Evolutionary conservation across 2,329 filamentous ascomycete species (phyloP).

Genomic region (Paraphoma chrysanthemicola): DNA sequence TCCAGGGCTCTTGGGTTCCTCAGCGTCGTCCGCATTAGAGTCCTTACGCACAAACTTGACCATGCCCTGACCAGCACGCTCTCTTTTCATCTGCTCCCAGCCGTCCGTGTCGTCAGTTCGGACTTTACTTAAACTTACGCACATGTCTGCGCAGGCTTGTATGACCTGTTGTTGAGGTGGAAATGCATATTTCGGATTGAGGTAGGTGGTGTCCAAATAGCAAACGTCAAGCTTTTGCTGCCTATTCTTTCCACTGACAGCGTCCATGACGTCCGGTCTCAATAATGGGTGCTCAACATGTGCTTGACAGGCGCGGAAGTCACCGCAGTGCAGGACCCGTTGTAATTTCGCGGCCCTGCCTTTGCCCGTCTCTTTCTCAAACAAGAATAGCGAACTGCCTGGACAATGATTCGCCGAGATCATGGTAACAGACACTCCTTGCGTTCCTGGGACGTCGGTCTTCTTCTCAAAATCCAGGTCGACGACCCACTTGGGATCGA

Average conservation of each 20-base stretch:
- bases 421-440: constrained; percentile 89
- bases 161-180: constrained; percentile 89
- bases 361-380: constrained; percentile 76
- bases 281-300: constrained; percentile 85
- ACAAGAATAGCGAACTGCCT: constrained; percentile 90
- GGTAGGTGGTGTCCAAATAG: constrained; percentile 96
- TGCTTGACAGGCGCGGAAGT: constrained; percentile 88
- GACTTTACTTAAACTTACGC: constrained; percentile 75
- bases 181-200: constrained; percentile 95
- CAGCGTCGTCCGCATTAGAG: constrained; percentile 35
- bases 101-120: constrained; percentile 63
- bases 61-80: constrained; percentile 65
- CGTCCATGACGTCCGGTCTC: constrained; percentile 75
- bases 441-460: constrained; percentile 79
- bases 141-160: constrained; percentile 84
- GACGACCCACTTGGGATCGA: constrained; percentile 84
- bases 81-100: constrained; percentile 64
- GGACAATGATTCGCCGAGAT: constrained; percentile 97
- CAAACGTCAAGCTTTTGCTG: constrained; percentile 94
- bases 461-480: constrained; percentile 84
- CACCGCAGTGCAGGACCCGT: constrained; percentile 90
- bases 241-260: constrained; percentile 71
- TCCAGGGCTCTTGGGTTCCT: constrained; percentile 39
- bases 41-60: constrained; percentile 65
- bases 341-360: constrained; percentile 69